Percentiles rank a stretch among this genome's conserved stretches.
phyloP scores from a whole-genome alignment of 441 rosid genomes.

The Arabidopsis lyrata region DNA sequence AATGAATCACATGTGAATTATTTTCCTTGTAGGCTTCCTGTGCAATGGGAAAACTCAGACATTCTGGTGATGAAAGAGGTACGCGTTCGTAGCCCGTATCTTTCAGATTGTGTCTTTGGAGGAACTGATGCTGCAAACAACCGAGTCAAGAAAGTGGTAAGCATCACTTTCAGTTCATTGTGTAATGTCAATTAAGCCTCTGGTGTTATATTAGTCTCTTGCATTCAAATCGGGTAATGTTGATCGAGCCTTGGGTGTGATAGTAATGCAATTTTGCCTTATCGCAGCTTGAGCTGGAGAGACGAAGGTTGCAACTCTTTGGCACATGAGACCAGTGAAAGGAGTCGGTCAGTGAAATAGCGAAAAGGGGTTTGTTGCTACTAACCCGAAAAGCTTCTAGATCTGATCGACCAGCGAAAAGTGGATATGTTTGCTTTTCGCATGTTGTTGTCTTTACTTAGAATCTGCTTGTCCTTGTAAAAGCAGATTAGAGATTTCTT shows the following conservation, averaged over 20 bases:
- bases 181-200: constrained; percentile 5
- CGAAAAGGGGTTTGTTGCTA: constrained; percentile 27
- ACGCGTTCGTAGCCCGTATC: constrained; percentile 86
- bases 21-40: constrained; percentile 72
- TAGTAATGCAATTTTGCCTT: constrained; percentile 15
- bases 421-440: constrained; percentile 27
- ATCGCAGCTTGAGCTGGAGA: constrained; percentile 78
- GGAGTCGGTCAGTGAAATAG: constrained; percentile 35
- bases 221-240: background rate
- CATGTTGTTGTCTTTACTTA: constrained; percentile 43
- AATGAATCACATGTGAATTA: constrained; percentile 1
- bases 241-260: constrained; percentile 14
- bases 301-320: constrained; percentile 74
- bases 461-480: constrained; percentile 30
- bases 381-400: constrained; percentile 16
- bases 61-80: constrained; percentile 93
- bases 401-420: constrained; percentile 38
- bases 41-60: constrained; percentile 89
- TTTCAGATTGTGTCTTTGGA: constrained; percentile 80
- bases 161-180: constrained; percentile 33
- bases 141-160: constrained; percentile 96
- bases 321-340: constrained; percentile 42
- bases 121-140: constrained; percentile 94
- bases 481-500: constrained; percentile 40
- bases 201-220: background rate